Evolutionary conservation across 768 basidiomycete genomes (phyloP), one percentile per base, ranked within the genome.

Genomic region (Suillus sp.): DNA sequence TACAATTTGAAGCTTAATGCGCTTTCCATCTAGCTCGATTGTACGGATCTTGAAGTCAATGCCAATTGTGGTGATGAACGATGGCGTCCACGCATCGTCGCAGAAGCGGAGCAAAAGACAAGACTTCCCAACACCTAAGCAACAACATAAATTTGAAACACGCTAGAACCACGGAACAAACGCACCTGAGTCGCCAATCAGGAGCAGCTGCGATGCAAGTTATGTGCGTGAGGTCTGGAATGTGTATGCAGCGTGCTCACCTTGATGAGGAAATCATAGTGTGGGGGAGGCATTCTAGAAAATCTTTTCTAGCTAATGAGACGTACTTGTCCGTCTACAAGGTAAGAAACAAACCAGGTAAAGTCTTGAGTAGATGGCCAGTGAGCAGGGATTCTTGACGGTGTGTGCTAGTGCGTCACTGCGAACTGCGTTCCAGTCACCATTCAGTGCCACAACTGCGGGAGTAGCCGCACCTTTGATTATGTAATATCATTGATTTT

Each of bases 31-130:
- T 57, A 99, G 85, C 77, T 99, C 96, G 75, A 99, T 98, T 59
- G 96, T 98, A 38, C 96, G 89, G 78, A 99, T 99, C 89, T 96
- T 96, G 85, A 97, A 97, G 86, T 97, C 95, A 69, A 98, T 96
- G 64, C 96, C 97, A 77, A 99, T 99, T 62, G 97, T 99, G 62
- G 96, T 98, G 79, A 98, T 99, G 83, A 98, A 99, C 50, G 93
- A 95, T 55, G 96, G 96, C 38, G 97, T 99, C 95, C 96, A 99
- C 67, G 96, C 93, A 78, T 99, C 97, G 81, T 99, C 97, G 75
- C 95, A 98, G 87, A 99, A 99, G 67, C 95, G 91, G 65, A 95
- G 85, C 59, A 95, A 83, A n/a, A 95, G 84, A 80, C 93, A 95
- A 32, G 96, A 99, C 83, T 99, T 96, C 66, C 96, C 95, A 70